These are phyloP conservation scores for Cystobasidium pallidum DNA, from an alignment of 1,284 basidiomycete species.

Conservation along the genomic window DNA sequence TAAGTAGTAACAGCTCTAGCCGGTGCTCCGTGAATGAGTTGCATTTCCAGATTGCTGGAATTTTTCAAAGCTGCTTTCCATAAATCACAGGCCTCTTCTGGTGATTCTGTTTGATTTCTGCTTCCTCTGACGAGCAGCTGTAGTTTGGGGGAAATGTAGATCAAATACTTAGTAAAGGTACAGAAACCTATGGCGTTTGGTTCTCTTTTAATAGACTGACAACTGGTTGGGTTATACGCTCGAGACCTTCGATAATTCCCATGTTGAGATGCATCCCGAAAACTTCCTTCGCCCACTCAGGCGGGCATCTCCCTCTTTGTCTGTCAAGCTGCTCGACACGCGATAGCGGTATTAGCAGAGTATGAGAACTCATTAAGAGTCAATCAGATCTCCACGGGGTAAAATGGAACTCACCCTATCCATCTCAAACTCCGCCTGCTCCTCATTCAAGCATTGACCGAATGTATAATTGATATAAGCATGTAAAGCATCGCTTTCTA, in stretches of 20 bases:
- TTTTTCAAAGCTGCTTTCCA: conserved; percentile 34
- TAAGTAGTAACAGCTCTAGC: conserved; percentile 32
- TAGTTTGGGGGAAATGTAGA: neutral
- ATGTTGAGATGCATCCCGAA: conserved; percentile 33
- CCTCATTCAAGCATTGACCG: conserved; percentile 24
- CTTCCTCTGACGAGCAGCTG: conserved; percentile 36
- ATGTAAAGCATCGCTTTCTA: conserved; percentile 17
- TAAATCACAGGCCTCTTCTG: conserved; percentile 38
- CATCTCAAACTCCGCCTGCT: conserved; percentile 36
- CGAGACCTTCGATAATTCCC: conserved; percentile 22
- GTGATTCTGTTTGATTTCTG: conserved; percentile 35
- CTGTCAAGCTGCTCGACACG: conserved; percentile 18
- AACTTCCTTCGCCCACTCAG: conserved; percentile 33
- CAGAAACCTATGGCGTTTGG: neutral
- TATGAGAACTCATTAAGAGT: neutral
- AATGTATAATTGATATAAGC: conserved; percentile 42
- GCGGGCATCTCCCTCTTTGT: conserved; percentile 20
- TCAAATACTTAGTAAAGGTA: neutral
- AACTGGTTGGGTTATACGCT: conserved; percentile 30
- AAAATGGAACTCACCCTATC: conserved; percentile 8
- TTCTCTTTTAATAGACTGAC: conserved; percentile 16
- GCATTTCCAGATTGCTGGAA: conserved; percentile 33
- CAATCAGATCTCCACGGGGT: neutral
- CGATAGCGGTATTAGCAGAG: neutral
- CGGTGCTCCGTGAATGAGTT: conserved; percentile 35